These are phyloP conservation scores for Platanus orientalis DNA, from an alignment of 164 flowering plant genomes.

Conservation along the genomic window DNA sequence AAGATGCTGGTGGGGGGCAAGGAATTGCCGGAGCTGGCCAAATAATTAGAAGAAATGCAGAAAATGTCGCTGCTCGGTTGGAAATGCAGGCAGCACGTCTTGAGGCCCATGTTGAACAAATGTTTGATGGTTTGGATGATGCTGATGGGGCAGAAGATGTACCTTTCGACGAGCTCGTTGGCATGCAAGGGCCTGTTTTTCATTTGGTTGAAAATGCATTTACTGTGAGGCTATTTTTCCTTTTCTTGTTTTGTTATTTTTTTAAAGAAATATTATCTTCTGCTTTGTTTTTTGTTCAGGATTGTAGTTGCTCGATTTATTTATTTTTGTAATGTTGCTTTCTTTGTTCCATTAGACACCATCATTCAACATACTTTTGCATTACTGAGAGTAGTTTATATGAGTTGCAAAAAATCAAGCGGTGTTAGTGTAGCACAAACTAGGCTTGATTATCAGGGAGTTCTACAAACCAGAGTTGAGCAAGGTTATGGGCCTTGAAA, in stretches of 20 bases:
- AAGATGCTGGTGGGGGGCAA: constrained; percentile 78
- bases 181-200: constrained; percentile 99
- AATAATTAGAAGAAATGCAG: constrained; percentile 83
- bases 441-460: no score
- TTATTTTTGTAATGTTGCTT: no score
- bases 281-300: no score
- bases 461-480: no score
- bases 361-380: no score
- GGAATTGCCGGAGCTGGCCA: constrained; percentile 96
- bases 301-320: no score
- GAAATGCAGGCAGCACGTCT: constrained; percentile 97
- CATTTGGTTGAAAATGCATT: constrained; percentile 98
- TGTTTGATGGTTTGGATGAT: constrained; percentile 98
- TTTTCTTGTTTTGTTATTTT: not conserved
- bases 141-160: constrained; percentile 99
- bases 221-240: constrained; percentile 53
- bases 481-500: no score
- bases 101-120: constrained; percentile 96
- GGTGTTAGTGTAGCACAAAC: no score
- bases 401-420: no score
- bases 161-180: constrained; percentile 97
- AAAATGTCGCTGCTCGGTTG: constrained; percentile 92
- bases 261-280: no score
- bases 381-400: no score
- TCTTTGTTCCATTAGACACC: no score